Evolutionary conservation across 345 rosid genomes (phyloP).

Genomic region (Heritiera littoralis): DNA sequence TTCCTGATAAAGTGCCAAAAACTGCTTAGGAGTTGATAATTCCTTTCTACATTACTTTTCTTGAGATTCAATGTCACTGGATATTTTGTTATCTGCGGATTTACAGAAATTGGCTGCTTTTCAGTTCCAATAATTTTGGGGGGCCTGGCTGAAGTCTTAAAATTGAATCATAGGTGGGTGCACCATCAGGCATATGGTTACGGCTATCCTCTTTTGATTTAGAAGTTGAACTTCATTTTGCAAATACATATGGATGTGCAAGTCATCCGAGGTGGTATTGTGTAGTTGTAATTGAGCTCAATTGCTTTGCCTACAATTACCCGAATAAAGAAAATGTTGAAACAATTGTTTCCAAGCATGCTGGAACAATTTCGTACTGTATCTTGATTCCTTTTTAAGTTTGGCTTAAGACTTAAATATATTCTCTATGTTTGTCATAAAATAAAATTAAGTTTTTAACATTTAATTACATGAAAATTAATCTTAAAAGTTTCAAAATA

Average conservation of each 20-base stretch:
- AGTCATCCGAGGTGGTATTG: neutral
- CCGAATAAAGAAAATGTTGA: neutral
- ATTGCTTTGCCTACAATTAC: constrained; percentile 3
- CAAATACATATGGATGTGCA: constrained; percentile 8
- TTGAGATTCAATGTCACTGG: constrained; percentile 11
- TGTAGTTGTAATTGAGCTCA: neutral
- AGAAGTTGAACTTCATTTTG: constrained; percentile 7
- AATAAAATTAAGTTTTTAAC: too few relatives aligned
- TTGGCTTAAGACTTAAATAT: neutral
- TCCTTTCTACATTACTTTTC: neutral
- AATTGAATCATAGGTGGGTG: neutral
- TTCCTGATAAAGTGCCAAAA: constrained; percentile 50
- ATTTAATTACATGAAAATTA: too few relatives aligned
- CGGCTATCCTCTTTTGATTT: neutral
- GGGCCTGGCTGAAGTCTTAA: neutral
- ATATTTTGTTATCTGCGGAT: constrained; percentile 10
- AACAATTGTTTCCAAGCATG: neutral
- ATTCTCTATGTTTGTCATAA: too few relatives aligned
- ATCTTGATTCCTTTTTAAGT: neutral
- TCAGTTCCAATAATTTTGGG: constrained; percentile 23
- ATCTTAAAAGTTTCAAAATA: too few relatives aligned
- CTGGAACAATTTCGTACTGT: too few relatives aligned
- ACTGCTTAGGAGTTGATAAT: constrained; percentile 32
- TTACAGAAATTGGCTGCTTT: constrained; percentile 14
- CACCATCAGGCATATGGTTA: neutral